These are phyloP conservation scores for Didymella lethalis DNA, from an alignment of 2,329 filamentous ascomycete species.

Conservation along the genomic window DNA sequence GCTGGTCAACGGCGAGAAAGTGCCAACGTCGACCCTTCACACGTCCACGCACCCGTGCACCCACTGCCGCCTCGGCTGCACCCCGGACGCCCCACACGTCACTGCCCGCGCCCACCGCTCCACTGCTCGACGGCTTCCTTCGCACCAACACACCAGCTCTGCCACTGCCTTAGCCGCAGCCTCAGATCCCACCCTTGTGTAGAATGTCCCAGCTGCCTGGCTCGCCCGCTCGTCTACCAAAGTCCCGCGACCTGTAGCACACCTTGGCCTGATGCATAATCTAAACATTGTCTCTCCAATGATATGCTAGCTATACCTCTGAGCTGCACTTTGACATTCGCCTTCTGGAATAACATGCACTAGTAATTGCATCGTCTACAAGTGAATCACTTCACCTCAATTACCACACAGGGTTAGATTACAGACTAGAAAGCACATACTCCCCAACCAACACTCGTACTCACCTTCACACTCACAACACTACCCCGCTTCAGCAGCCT, in stretches of 20 bases:
- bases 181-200: background rate
- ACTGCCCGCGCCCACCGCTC: background rate
- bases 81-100: slow-evolving; percentile 10
- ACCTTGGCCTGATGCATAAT: slow-evolving; percentile 7
- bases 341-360: no score
- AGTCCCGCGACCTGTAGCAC: background rate
- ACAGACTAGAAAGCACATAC: no score
- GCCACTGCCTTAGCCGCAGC: background rate
- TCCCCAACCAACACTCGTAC: no score
- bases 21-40: slow-evolving; percentile 1
- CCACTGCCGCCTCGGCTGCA: slow-evolving; percentile 1
- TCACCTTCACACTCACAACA: no score
- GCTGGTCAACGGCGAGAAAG: background rate
- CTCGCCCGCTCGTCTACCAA: slow-evolving; percentile 2
- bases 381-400: no score
- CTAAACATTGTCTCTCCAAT: no score
- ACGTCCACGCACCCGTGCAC: background rate
- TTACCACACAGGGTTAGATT: no score
- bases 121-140: background rate
- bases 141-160: background rate
- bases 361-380: no score
- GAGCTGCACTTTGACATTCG: no score
- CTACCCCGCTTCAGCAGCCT: no score
- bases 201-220: background rate
- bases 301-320: no score